Evolutionary conservation across 768 basidiomycete species (phyloP).

Genomic region (Pholiota microspora): DNA sequence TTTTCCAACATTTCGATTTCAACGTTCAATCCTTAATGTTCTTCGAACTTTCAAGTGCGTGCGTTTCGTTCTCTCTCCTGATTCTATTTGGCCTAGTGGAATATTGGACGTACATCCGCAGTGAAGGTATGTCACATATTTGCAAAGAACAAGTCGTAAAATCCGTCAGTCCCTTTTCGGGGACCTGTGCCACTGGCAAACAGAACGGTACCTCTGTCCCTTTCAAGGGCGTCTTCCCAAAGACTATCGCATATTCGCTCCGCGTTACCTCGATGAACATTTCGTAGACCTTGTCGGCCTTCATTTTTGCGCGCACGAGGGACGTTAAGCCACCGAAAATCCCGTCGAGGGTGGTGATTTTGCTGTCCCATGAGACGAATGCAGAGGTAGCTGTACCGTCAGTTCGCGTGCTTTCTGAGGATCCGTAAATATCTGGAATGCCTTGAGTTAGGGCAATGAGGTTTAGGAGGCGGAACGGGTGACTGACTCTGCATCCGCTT

Average conservation of each 20-base stretch:
- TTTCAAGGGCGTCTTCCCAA: constrained; percentile 9
- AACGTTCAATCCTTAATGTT: too few species aligned
- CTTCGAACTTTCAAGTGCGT: too few species aligned
- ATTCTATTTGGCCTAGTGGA: too few species aligned
- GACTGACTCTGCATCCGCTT: constrained; percentile 23
- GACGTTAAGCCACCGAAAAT: constrained; percentile 20
- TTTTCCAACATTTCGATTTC: too few species aligned
- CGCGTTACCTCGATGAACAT: constrained; percentile 13
- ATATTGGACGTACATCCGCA: too few species aligned
- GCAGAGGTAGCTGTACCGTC: constrained; percentile 22
- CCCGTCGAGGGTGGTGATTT: constrained; percentile 22
- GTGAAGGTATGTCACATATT: too few species aligned
- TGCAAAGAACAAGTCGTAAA: constrained; percentile 14
- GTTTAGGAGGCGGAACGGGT: neutral
- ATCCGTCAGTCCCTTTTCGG: constrained; percentile 17
- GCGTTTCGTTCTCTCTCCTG: neutral
- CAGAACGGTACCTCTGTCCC: constrained; percentile 15
- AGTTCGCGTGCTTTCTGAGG: constrained; percentile 21
- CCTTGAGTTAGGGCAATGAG: neutral
- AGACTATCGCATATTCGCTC: constrained; percentile 15
- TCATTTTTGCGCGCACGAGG: constrained; percentile 19
- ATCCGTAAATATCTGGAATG: constrained; percentile 19
- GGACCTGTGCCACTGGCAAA: constrained; percentile 10
- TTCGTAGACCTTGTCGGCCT: constrained; percentile 17
- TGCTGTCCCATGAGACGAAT: constrained; percentile 25